Conservation (phyloP, 2,329 filamentous ascomycete species). For the Epichloe coenophiala region DNA sequence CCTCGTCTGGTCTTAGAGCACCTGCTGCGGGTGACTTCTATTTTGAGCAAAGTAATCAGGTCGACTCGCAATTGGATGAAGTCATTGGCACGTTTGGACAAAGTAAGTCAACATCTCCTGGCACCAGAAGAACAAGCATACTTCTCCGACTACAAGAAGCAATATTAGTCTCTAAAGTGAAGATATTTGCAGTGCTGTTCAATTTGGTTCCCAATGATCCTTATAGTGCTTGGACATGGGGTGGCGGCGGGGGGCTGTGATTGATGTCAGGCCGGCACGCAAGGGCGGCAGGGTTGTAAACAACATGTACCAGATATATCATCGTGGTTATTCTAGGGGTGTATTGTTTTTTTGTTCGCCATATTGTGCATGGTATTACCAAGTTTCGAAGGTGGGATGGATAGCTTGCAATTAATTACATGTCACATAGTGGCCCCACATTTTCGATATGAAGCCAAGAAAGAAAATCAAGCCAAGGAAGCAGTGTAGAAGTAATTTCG, state of each 20-base stretch:
- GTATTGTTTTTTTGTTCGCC: no score
- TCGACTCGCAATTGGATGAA: slow-evolving; percentile 2
- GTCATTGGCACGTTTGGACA: slow-evolving; percentile 3
- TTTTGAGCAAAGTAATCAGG: slow-evolving; percentile 1
- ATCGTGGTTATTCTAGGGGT: no score
- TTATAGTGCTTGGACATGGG: slow-evolving; percentile 3
- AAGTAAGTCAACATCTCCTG: not conserved
- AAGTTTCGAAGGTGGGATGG: no score
- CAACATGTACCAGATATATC: no score
- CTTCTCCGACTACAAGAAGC: no score
- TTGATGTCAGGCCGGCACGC: no score
- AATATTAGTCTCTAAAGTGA: not conserved
- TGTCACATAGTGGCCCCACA: no score
- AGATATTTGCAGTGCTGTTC: not conserved
- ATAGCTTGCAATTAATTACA: no score
- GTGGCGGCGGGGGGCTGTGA: not conserved
- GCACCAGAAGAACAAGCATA: no score
- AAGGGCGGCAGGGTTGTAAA: no score
- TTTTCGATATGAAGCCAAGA: no score
- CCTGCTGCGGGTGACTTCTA: not conserved
- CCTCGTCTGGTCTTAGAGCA: not conserved
- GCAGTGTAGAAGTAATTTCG: not conserved
- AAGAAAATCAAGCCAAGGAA: not conserved
- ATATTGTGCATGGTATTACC: no score
- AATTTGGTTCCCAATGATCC: slow-evolving; percentile 4